These are phyloP conservation scores for Colletotrichum noveboracense DNA, from an alignment of 2,329 filamentous ascomycete species.

Conservation along the genomic window DNA sequence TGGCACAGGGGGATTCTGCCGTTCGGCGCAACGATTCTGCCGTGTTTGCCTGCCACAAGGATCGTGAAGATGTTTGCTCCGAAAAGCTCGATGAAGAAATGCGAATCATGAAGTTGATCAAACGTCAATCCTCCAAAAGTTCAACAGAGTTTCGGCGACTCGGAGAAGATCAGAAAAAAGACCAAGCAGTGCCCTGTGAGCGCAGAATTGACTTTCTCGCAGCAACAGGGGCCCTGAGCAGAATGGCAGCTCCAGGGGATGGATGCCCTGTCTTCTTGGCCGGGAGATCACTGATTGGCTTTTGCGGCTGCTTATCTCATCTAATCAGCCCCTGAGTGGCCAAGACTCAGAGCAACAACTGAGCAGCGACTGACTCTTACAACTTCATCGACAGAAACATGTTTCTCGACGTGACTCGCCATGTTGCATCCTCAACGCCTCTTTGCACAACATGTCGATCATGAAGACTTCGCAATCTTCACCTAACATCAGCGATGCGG, in stretches of 20 bases:
- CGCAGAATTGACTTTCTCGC: neutral
- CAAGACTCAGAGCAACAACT: neutral
- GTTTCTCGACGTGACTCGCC: neutral
- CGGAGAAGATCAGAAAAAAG: neutral
- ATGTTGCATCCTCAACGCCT: neutral
- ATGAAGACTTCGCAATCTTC: neutral
- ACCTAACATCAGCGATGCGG: neutral
- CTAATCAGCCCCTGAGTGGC: neutral
- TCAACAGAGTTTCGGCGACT: constrained; percentile 2
- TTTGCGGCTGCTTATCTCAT: neutral
- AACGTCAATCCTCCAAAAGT: neutral
- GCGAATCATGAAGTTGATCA: neutral
- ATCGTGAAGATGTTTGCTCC: neutral
- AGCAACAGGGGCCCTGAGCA: neutral
- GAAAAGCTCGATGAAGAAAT: neutral
- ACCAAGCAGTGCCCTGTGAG: neutral
- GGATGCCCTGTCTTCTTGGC: neutral
- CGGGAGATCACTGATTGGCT: neutral
- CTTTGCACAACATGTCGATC: neutral
- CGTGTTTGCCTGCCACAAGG: neutral
- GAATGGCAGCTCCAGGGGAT: neutral
- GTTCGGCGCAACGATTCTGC: neutral
- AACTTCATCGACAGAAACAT: neutral
- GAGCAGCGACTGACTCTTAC: neutral
- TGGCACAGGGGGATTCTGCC: neutral